These are phyloP conservation scores for Cokeromyces recurvatus DNA, from an alignment of 371 early-diverging fungal genomes.

Conservation along the genomic window DNA sequence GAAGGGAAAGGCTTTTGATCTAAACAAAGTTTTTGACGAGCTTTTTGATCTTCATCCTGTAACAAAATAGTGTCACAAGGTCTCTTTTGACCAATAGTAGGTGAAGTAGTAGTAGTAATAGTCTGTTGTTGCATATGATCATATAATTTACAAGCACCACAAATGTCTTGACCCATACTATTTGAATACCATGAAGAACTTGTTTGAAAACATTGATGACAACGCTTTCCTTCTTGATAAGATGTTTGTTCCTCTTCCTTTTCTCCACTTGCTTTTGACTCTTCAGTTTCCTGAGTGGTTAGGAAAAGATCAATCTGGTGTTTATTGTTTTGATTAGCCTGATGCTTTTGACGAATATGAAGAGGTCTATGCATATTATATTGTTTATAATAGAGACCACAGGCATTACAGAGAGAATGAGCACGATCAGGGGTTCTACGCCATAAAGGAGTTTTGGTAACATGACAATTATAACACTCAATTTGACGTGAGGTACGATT, in stretches of 20 bases:
- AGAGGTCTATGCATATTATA: constrained; percentile 69
- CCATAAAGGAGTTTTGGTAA: constrained; percentile 80
- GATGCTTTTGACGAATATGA: constrained; percentile 52
- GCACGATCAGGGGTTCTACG: constrained; percentile 70
- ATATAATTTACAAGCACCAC: constrained; percentile 11
- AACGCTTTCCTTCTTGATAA: background rate
- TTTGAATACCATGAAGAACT: constrained; percentile 7
- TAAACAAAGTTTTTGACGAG: too few species aligned
- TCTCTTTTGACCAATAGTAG: constrained; percentile 5
- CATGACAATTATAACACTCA: constrained; percentile 75
- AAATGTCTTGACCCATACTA: constrained; percentile 6
- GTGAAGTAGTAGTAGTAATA: background rate
- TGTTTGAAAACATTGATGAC: constrained; percentile 11
- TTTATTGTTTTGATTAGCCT: constrained; percentile 1
- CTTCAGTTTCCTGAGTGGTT: too few species aligned
- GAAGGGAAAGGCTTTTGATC: too few species aligned
- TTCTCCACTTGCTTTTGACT: too few species aligned
- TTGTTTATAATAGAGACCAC: constrained; percentile 78
- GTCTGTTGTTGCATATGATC: too few species aligned
- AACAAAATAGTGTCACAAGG: constrained; percentile 4
- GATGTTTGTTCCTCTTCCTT: background rate
- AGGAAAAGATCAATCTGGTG: background rate
- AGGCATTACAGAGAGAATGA: constrained; percentile 83
- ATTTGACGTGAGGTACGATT: constrained; percentile 37
- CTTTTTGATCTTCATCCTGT: constrained; percentile 1